Base-by-base conservation (phyloP, 106 monocot species). In the Apostasia ramifera region DNA sequence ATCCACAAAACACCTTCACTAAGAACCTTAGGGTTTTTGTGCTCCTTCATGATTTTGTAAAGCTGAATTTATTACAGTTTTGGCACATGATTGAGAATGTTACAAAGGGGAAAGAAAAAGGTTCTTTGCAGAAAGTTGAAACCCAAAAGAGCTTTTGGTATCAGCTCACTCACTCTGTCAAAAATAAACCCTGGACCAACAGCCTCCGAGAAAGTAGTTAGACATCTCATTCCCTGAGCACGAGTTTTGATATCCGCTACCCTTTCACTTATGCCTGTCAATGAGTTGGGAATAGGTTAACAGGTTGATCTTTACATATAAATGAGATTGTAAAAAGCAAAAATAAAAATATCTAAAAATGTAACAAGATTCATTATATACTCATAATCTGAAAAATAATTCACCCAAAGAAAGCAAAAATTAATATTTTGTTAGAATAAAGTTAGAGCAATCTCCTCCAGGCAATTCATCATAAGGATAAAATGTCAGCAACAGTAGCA, bases 181-280 rank as follows among this genome's bases (percentile, higher is more conserved):
- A 98, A 98, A 44, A 93, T 71, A 74, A 98, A 98, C 47, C 87
- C 92, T 46, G 98, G 98, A 72, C 98, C 90, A 71, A 98, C 98
- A 56, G 90, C 98, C 77, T 98, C 98, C 68, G 81, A 87, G 55
- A 98, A 98, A 56, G 81, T 74, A 73, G 98, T 93, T 70, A 98
- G 93, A 62, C 98, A 98, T 64, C 93, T 98, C 98, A 90, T 98
- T 83, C 93, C 98, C 76, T 87, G 81, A 62, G 68, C 70, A 46
- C 98, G 92, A 66, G 98, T 93, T 82, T 98, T 98, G 59, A 98
- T 98, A 78, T 98, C 98, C 44, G 98, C 98, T 57, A 98, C 93
- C 50, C 98, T 82, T 82, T 98, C 98, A 73, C 87, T 85, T 41
- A 83, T 81, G 26, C 98, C 98, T 98, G 78, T 43, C 68, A 80